Evolutionary conservation across 176 grass and related monocot species (phyloP).

Genomic region (sorghum (Sorghum bicolor)): DNA sequence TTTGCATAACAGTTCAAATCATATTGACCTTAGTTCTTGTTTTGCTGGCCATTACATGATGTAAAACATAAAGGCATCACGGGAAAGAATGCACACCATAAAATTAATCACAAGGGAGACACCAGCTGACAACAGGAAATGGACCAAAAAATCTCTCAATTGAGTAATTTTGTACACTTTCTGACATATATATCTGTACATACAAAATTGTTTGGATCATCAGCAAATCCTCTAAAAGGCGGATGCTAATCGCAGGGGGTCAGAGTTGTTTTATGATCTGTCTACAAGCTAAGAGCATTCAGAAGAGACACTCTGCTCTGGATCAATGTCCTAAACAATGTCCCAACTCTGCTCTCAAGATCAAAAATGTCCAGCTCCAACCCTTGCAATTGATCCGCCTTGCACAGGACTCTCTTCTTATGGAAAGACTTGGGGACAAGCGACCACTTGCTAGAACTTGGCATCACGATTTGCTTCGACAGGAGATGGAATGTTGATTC

Average conservation of each 20-base stretch:
- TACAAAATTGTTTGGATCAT: not conserved
- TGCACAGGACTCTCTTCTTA: not conserved
- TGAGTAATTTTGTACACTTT: not conserved
- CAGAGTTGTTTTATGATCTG: not conserved
- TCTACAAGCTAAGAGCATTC: slow-evolving; percentile 38
- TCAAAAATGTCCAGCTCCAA: slow-evolving; percentile 22
- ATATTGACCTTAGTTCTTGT: not conserved
- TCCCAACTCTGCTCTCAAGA: slow-evolving; percentile 17
- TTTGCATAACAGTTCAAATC: not conserved
- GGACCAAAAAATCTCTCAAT: slow-evolving; percentile 25
- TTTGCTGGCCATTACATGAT: not conserved
- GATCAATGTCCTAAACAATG: slow-evolving; percentile 30
- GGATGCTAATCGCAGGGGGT: slow-evolving; percentile 4
- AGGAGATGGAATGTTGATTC: not conserved
- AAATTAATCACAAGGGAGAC: not conserved
- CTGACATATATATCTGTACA: not conserved
- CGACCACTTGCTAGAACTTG: slow-evolving; percentile 1
- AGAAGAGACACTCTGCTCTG: slow-evolving; percentile 30
- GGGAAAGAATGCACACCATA: not conserved
- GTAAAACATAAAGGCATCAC: not conserved
- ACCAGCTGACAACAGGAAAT: slow-evolving; percentile 19
- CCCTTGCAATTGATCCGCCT: not conserved
- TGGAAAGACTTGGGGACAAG: slow-evolving; percentile 1
- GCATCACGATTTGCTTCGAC: not conserved
- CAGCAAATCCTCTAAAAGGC: not conserved